These are phyloP conservation scores for Cucumis hystrix DNA, from an alignment of 306 rosid genomes.

Conservation along the genomic window DNA sequence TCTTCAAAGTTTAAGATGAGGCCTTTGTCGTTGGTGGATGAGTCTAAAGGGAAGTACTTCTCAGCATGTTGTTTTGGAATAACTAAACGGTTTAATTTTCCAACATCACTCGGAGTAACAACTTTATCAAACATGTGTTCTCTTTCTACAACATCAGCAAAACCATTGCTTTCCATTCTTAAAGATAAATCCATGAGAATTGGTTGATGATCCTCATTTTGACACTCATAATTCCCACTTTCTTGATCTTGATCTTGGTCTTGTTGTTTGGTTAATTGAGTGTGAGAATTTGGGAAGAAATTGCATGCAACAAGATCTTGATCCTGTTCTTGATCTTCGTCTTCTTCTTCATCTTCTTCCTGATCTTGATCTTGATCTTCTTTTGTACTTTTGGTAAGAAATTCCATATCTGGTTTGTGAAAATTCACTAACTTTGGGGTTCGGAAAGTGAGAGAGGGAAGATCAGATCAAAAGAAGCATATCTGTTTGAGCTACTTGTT, in stretches of 20 bases:
- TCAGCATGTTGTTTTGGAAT: slow-evolving; percentile 16
- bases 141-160: background rate
- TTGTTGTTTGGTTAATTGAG: background rate
- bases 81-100: slow-evolving; percentile 8
- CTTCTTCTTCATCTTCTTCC: background rate
- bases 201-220: background rate
- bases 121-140: slow-evolving; percentile 17
- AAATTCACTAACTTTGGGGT: background rate
- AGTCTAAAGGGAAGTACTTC: slow-evolving; percentile 11
- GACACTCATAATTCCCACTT: no score
- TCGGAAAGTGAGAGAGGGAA: background rate
- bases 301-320: background rate
- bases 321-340: background rate
- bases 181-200: slow-evolving; percentile 1
- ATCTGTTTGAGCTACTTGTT: background rate
- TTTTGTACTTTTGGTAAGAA: background rate
- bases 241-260: background rate
- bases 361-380: background rate
- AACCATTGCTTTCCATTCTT: background rate
- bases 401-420: background rate
- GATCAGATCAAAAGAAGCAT: background rate
- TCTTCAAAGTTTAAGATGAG: slow-evolving; percentile 13
- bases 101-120: slow-evolving; percentile 14
- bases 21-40: slow-evolving; percentile 7
- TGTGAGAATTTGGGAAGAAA: background rate